Evolutionary conservation across 306 rosid species (phyloP).

Genomic region (Casuarina cunninghamiana): DNA sequence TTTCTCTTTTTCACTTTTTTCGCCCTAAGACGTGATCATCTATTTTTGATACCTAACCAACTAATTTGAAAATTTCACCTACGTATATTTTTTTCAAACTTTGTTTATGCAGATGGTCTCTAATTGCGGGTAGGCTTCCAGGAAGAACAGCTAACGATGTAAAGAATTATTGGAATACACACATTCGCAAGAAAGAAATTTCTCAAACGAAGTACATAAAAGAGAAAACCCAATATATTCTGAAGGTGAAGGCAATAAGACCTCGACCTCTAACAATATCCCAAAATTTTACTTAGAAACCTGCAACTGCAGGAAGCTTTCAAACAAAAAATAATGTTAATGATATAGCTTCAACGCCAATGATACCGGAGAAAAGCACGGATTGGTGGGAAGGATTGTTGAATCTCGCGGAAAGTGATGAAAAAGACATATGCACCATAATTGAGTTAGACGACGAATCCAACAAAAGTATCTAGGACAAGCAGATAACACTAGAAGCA

Average conservation of each 20-base stretch:
- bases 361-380: background rate
- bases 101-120: no score
- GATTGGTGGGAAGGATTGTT: slow-evolving; percentile 12
- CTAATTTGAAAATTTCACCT: no score
- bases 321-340: background rate
- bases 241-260: background rate
- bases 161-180: background rate
- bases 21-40: no score
- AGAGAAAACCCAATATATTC: background rate
- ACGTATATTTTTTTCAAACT: no score
- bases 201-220: background rate
- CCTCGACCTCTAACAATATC: slow-evolving; percentile 29
- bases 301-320: background rate
- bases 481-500: no score
- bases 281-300: background rate
- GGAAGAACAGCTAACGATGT: slow-evolving; percentile 1
- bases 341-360: background rate
- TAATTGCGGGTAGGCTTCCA: background rate
- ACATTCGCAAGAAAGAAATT: background rate
- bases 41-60: no score
- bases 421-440: background rate
- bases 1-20: no score
- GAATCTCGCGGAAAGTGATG: background rate
- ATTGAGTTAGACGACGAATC: background rate
- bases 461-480: no score